Conservation (phyloP, 176 grass and related monocot species). For the Juncus effusus region DNA sequence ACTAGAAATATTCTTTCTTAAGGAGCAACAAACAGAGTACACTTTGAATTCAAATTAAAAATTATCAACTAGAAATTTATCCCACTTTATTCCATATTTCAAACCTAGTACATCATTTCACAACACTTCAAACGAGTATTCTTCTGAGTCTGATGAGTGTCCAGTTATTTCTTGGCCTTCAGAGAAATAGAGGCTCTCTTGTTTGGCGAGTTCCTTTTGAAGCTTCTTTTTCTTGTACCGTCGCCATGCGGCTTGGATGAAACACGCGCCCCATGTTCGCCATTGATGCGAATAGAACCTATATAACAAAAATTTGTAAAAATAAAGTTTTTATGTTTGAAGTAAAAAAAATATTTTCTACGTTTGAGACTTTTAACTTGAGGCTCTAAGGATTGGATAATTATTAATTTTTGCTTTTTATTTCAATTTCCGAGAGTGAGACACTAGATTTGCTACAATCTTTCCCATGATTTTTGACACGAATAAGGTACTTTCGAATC, state of each 20-base stretch:
- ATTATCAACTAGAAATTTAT: no score
- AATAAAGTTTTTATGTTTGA: neutral
- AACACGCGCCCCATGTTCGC: slow-evolving; percentile 83
- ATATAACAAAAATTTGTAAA: neutral
- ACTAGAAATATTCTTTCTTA: no score
- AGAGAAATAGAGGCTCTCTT: slow-evolving; percentile 47
- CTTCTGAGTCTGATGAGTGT: neutral
- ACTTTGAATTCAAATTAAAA: no score
- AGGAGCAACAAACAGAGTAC: no score
- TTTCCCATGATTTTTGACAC: no score
- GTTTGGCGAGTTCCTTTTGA: slow-evolving; percentile 61
- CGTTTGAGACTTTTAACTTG: neutral
- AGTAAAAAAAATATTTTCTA: neutral
- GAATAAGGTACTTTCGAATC: no score
- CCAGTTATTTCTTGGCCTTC: slow-evolving; percentile 11
- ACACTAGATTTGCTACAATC: no score
- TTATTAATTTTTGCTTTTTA: neutral
- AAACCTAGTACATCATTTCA: no score
- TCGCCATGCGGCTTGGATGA: slow-evolving; percentile 79
- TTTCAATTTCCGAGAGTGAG: no score
- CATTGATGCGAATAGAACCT: slow-evolving; percentile 94
- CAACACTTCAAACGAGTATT: neutral
- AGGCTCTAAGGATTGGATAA: no score
- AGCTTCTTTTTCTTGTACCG: slow-evolving; percentile 73
- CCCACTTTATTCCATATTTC: no score